Evolutionary conservation across 2,329 filamentous ascomycete species (phyloP).

Genomic region (Calonectria pteridis): DNA sequence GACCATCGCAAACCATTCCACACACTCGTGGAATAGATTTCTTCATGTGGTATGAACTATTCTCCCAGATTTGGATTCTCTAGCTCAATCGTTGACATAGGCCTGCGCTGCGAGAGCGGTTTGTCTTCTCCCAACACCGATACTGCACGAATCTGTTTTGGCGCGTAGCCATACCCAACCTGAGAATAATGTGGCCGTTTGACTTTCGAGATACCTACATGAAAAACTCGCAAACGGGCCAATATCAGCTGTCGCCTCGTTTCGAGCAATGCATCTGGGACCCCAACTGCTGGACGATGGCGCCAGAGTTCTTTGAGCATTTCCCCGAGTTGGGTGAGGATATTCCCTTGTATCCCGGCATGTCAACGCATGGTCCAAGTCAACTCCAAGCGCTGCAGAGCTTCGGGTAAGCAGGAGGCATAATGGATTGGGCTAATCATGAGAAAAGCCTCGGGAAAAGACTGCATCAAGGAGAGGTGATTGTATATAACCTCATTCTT

Average conservation of each 20-base stretch:
- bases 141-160: not conserved
- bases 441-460: not conserved
- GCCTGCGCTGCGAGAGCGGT: not conserved
- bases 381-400: not conserved
- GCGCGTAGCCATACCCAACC: not conserved
- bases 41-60: not conserved
- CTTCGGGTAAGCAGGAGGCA: not conserved
- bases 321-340: not conserved
- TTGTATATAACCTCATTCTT: not conserved
- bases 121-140: not conserved
- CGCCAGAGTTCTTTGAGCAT: not conserved
- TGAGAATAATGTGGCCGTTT: not conserved
- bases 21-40: not conserved
- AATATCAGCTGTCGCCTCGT: not conserved
- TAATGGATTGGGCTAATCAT: not conserved
- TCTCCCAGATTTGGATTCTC: not conserved
- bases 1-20: not conserved
- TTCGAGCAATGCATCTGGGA: not conserved
- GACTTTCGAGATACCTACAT: not conserved
- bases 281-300: not conserved
- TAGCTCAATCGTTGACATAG: not conserved
- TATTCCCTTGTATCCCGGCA: not conserved
- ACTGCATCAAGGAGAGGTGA: not conserved
- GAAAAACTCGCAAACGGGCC: not conserved
- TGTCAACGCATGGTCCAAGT: not conserved